Evolutionary conservation across 2,329 filamentous ascomycete genomes (phyloP).

Genomic region (Trichoderma sp.): DNA sequence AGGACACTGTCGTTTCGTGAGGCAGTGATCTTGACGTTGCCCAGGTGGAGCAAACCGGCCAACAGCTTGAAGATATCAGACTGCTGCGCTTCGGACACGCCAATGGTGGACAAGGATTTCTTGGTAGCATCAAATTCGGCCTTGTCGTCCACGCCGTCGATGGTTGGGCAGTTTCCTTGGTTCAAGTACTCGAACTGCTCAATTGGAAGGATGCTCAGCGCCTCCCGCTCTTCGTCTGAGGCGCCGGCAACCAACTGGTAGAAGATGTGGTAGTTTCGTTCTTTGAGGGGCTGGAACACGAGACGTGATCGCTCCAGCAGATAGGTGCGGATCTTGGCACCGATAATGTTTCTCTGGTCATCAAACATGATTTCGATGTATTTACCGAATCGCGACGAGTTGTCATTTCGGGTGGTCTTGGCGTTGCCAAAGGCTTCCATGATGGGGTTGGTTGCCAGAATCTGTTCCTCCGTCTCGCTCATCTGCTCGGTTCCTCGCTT

Average conservation of each 20-base stretch:
- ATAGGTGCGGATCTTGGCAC: slow-evolving; percentile 95
- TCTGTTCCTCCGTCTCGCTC: slow-evolving; percentile 98
- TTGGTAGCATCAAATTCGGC: slow-evolving; percentile 88
- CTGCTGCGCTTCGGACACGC: slow-evolving; percentile 72
- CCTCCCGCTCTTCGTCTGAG: slow-evolving; percentile 76
- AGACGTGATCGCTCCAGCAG: slow-evolving; percentile 90
- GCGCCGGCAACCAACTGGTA: slow-evolving; percentile 94
- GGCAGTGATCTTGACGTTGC: slow-evolving; percentile 93
- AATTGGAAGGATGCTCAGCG: slow-evolving; percentile 73
- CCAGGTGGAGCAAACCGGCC: slow-evolving; percentile 86
- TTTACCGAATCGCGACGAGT: slow-evolving; percentile 98
- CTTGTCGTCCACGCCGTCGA: slow-evolving; percentile 93
- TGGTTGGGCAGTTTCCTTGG: slow-evolving; percentile 85
- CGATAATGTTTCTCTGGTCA: slow-evolving; percentile 90
- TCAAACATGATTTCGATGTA: slow-evolving; percentile 99
- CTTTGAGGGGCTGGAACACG: slow-evolving; percentile 95
- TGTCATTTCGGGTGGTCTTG: slow-evolving; percentile 99
- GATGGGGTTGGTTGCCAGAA: slow-evolving; percentile 95
- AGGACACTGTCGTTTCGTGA: slow-evolving; percentile 85
- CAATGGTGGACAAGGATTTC: slow-evolving; percentile 82
- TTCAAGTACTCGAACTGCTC: slow-evolving; percentile 96
- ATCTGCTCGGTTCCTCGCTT: slow-evolving; percentile 77
- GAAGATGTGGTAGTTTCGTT: slow-evolving; percentile 98
- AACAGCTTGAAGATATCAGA: slow-evolving; percentile 84
- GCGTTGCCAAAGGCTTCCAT: slow-evolving; percentile 99